A percentile compares a stretch with the other conserved stretches of the same genome.
Conservation (phyloP, 768 basidiomycete species). For the Boletus eberwhitei region DNA sequence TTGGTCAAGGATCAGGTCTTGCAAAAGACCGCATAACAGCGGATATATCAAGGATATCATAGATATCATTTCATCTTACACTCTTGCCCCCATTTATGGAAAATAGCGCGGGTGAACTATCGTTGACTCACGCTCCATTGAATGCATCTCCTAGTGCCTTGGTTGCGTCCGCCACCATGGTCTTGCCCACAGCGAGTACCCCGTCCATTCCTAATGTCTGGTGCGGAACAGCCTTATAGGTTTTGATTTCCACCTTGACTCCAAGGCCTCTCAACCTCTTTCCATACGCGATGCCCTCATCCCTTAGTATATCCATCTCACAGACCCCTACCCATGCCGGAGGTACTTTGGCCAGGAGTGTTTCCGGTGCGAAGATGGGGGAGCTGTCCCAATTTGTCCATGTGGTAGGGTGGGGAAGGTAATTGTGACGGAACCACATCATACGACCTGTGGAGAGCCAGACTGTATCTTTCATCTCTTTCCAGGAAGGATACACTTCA, state of each 20-base stretch:
- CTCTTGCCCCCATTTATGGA: neutral
- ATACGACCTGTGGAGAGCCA: constrained; percentile 61
- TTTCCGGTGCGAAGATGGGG: constrained; percentile 64
- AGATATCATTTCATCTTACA: constrained; percentile 3
- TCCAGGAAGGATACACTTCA: constrained; percentile 47
- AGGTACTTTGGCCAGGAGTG: constrained; percentile 47
- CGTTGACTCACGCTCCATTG: neutral
- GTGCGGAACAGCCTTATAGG: constrained; percentile 61
- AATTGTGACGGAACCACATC: constrained; percentile 68
- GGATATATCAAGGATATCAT: constrained; percentile 26
- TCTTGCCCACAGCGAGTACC: constrained; percentile 10
- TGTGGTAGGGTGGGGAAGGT: constrained; percentile 59
- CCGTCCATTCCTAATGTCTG: constrained; percentile 73
- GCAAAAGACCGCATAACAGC: constrained; percentile 27
- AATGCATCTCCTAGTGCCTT: constrained; percentile 20
- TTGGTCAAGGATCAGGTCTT: constrained; percentile 25
- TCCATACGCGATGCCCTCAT: constrained; percentile 64
- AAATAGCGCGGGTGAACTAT: neutral
- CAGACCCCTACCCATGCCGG: constrained; percentile 60
- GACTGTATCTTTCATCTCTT: constrained; percentile 52
- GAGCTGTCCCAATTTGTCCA: constrained; percentile 66
- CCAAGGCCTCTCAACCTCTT: constrained; percentile 52
- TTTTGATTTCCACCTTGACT: constrained; percentile 49
- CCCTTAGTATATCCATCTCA: constrained; percentile 63
- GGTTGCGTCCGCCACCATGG: constrained; percentile 21